Conservation (phyloP, 352 stramenopile species). For the Phytophthora uliginosa region DNA sequence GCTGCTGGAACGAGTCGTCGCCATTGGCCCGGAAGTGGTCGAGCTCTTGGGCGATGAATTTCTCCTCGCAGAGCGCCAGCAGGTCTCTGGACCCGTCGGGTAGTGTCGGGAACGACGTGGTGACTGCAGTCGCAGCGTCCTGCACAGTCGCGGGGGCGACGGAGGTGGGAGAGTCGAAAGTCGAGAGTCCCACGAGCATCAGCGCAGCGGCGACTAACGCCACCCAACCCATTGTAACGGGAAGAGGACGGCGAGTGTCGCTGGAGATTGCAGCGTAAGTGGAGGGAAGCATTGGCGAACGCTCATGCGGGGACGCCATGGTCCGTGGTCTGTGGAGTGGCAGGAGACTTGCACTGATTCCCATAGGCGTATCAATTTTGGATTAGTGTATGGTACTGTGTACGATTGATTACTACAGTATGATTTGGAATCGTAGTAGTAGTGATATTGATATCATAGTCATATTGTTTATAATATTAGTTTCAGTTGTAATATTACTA, state of each 20-base stretch:
- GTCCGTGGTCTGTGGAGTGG: not conserved
- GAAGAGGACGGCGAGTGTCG: conserved; percentile 21
- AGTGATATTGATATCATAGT: no score
- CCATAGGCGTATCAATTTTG: not conserved
- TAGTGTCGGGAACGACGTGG: conserved; percentile 26
- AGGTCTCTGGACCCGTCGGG: conserved; percentile 44
- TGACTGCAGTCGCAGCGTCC: not conserved
- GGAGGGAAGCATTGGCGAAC: conserved; percentile 38
- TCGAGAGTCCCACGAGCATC: conserved; percentile 6
- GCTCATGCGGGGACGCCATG: conserved; percentile 26
- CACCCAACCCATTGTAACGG: conserved; percentile 36
- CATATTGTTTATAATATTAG: no score
- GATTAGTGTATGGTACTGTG: not conserved
- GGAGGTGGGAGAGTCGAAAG: conserved; percentile 4
- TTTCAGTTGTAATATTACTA: no score
- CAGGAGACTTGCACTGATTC: conserved; percentile 9
- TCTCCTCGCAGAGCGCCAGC: conserved; percentile 53
- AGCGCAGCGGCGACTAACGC: conserved; percentile 28
- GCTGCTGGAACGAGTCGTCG: conserved; percentile 53
- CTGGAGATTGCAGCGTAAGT: not conserved
- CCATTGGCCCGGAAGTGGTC: conserved; percentile 59
- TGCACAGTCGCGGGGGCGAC: not conserved
- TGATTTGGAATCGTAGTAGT: no score
- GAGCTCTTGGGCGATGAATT: conserved; percentile 53
- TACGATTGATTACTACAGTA: not conserved